phyloP scores from a whole-genome alignment of 1,139 yeast genomes.

The Yamadazyma atmosphaerica region DNA sequence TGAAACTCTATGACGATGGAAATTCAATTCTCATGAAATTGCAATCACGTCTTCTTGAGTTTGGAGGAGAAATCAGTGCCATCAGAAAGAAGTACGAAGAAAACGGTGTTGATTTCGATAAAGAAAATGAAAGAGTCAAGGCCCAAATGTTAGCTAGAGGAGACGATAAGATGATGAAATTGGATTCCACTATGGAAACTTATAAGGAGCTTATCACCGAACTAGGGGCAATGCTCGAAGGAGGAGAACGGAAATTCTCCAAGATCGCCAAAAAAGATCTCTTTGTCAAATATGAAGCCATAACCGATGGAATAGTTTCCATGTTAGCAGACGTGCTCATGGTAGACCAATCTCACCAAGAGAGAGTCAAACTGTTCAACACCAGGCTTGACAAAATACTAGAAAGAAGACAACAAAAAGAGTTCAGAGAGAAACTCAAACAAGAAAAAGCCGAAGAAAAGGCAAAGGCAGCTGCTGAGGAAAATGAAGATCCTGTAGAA shows the following conservation, averaged over 20 bases:
- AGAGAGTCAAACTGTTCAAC: conserved; percentile 39
- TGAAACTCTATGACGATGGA: conserved; percentile 42
- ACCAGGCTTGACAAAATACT: conserved; percentile 32
- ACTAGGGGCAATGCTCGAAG: conserved; percentile 20
- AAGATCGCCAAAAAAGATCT: conserved; percentile 32
- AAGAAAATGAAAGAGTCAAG: conserved; percentile 45
- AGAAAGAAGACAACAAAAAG: conserved; percentile 38
- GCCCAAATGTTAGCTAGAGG: conserved; percentile 29
- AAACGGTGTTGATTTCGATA: conserved; percentile 49
- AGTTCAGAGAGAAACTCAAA: conserved; percentile 34
- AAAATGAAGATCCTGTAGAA: no score
- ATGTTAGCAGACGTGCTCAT: conserved; percentile 33
- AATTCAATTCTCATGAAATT: conserved; percentile 37
- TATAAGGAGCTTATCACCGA: conserved; percentile 37
- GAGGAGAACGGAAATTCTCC: conserved; percentile 25
- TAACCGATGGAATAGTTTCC: conserved; percentile 33
- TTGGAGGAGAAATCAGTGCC: conserved; percentile 44
- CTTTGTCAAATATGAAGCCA: conserved; percentile 33
- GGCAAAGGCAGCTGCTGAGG: conserved; percentile 21
- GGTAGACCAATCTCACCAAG: conserved; percentile 41
- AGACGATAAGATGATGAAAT: conserved; percentile 34
- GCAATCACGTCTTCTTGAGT: conserved; percentile 45
- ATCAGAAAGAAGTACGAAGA: conserved; percentile 42
- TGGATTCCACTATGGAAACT: conserved; percentile 34
- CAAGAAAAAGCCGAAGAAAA: conserved; percentile 18